Conservation (phyloP, 208 protist species). For the Leishmania gerbilli region DNA sequence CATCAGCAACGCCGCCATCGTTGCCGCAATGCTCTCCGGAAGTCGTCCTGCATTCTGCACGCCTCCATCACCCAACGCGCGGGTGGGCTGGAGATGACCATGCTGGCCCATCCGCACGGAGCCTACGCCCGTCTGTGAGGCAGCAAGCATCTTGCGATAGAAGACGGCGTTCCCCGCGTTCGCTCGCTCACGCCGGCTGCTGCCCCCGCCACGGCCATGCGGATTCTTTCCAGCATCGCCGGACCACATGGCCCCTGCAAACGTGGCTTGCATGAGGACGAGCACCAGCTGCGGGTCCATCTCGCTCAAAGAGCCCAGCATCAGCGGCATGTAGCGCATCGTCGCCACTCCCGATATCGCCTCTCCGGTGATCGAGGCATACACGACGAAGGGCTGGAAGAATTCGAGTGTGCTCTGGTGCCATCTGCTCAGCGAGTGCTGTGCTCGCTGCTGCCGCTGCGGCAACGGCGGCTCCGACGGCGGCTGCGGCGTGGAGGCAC, state of each 20-base stretch:
- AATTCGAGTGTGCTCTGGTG: slow-evolving; percentile 6
- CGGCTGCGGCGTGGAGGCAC: neutral
- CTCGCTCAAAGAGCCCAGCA: slow-evolving; percentile 16
- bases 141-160: neutral
- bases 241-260: neutral
- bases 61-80: neutral
- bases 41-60: neutral
- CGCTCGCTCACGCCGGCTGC: neutral
- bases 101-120: neutral
- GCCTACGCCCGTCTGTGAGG: neutral
- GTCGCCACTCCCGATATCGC: neutral
- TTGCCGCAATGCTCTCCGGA: neutral
- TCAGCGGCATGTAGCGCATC: neutral
- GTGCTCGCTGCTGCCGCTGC: neutral
- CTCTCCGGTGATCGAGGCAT: slow-evolving; percentile 1
- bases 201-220: neutral
- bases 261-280: slow-evolving; percentile 4
- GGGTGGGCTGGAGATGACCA: neutral
- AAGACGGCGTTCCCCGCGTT: neutral
- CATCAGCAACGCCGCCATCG: slow-evolving; percentile 13
- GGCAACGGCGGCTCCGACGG: neutral
- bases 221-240: neutral
- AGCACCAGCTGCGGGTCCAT: slow-evolving; percentile 19
- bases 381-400: slow-evolving; percentile 18
- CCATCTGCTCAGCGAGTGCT: neutral